Conservation (phyloP, 345 rosid genomes). For the Rhizophora mangle region DNA sequence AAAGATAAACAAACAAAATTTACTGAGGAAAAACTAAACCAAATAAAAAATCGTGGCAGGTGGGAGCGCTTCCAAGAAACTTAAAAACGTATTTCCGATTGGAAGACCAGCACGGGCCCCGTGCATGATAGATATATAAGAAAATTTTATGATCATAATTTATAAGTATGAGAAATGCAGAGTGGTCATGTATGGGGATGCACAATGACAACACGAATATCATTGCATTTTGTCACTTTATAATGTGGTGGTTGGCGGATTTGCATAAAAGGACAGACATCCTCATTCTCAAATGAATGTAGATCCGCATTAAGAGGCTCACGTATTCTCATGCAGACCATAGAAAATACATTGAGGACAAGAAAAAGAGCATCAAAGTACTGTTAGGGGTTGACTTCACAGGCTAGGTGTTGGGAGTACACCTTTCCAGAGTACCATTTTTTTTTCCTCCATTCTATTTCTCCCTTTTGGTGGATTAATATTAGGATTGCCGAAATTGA, state of each 20-base stretch:
- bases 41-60: too few species aligned
- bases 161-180: too few species aligned
- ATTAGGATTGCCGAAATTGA: not conserved
- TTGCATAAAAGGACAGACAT: not conserved
- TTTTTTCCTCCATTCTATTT: not conserved
- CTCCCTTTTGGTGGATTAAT: not conserved
- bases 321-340: conserved; percentile 1
- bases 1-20: not conserved
- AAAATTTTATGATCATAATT: too few species aligned
- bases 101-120: too few species aligned
- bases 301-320: too few species aligned
- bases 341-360: conserved; percentile 8
- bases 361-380: conserved; percentile 18
- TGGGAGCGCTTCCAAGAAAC: too few species aligned
- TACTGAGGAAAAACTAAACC: not conserved
- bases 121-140: too few species aligned
- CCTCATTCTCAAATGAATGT: not conserved
- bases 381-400: conserved; percentile 40
- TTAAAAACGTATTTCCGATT: too few species aligned
- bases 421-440: conserved; percentile 16
- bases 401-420: conserved; percentile 19
- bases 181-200: not conserved
- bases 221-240: not conserved
- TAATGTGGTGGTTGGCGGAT: not conserved
- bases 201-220: not conserved